Evolutionary conservation across 2,329 filamentous ascomycete genomes (phyloP), one percentile per base, ranked within the genome.

Genomic region (Sclerotinia borealis): DNA sequence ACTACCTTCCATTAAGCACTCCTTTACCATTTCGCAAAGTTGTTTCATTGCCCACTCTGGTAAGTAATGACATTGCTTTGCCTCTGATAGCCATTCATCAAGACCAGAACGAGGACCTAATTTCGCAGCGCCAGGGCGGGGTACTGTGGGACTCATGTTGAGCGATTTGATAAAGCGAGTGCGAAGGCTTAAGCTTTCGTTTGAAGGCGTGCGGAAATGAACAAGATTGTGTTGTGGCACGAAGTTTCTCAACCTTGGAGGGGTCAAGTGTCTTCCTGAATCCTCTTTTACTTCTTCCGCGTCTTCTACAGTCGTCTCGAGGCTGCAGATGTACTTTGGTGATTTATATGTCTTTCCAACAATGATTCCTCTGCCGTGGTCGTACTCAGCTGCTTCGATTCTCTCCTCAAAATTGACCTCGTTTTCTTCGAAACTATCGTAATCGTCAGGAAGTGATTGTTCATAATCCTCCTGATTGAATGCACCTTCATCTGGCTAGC

Each of bases 31-130:
- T 80, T 99, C 95, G 77, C 95, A 99, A 55, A 99, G 84, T 77
- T 96, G 91, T 83, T 99, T 99, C 95, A 99, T 99, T 73, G 96
- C 92, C 67, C 88, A 80, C 79, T 99, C 95, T 56, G 95, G 95
- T 59, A 99, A 84, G 76, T 98, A 97, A 77, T 96, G 95, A 80
- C 95, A 98, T 77, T 95, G 90, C 78, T 96, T 97, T 50, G 95
- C 95, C 77, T 96, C 91, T 75, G 95, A 91, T 37, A 99, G 84
- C 95, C 95, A 99, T 79, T 98, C 93, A 76, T 97, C 92, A 39
- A 96, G 87, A 17, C 92, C 92, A 45, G 93, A 91, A 75, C 91
- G 91, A 63, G 90, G 86, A 67, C 86, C 87, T 68, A 98, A 81
- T 71, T 90, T 92, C 65, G 93, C 93, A 63, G 93, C 93, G 60